A percentile compares a stretch with the other conserved stretches of the same genome.
phyloP scores from a whole-genome alignment of 306 rosid species.

The Prunus fruticosa region DNA sequence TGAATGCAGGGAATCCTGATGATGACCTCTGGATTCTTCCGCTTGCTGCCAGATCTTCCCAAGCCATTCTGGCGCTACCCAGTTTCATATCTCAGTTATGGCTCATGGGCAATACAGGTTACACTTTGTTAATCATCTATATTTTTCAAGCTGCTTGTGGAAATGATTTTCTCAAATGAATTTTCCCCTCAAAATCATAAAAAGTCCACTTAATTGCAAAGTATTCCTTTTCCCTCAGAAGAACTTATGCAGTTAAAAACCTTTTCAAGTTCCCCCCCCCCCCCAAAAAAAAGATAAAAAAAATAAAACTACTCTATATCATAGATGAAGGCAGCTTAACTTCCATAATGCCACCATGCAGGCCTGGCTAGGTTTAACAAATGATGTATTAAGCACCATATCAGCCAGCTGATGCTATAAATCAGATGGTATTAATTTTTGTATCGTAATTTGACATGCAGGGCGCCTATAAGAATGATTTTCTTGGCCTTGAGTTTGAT shows the following conservation, averaged over 20 bases:
- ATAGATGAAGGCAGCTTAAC: too few species aligned
- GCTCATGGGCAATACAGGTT: conserved; percentile 92
- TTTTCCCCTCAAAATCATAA: neutral
- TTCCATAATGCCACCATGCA: neutral
- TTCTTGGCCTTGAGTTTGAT: conserved; percentile 82
- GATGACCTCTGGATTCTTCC: conserved; percentile 92
- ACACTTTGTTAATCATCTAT: neutral
- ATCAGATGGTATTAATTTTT: neutral
- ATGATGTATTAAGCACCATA: neutral
- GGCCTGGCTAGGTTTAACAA: neutral
- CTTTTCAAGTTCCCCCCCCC: too few species aligned
- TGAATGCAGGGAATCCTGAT: conserved; percentile 82
- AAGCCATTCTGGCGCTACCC: conserved; percentile 96
- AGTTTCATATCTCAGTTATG: conserved; percentile 74
- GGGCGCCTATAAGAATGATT: conserved; percentile 94
- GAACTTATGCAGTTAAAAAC: too few species aligned
- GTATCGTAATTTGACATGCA: conserved; percentile 26
- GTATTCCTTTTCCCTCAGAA: neutral
- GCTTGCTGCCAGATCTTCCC: conserved; percentile 73
- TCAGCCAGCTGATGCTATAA: neutral
- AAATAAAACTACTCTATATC: neutral
- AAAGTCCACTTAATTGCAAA: neutral
- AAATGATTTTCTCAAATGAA: neutral
- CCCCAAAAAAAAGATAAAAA: too few species aligned
- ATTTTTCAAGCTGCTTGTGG: neutral